Conservation (phyloP, 345 rosid genomes). For the Aquilaria malaccensis region DNA sequence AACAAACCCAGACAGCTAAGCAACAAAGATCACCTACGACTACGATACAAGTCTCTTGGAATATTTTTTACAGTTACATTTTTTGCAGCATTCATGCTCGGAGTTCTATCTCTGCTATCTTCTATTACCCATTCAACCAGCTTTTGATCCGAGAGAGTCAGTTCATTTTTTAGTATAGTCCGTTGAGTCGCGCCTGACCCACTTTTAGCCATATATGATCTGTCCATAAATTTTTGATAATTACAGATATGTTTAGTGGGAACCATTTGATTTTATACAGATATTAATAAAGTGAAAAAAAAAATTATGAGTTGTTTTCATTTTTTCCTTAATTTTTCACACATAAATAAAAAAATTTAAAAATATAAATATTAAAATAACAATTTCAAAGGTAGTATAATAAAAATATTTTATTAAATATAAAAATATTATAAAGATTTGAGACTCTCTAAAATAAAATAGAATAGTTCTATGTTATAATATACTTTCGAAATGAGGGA, state of each 20-base stretch:
- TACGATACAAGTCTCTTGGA: no score
- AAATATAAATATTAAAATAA: background rate
- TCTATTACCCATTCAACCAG: background rate
- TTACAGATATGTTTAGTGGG: background rate
- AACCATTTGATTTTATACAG: no score
- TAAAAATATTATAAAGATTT: no score
- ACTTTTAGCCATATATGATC: background rate
- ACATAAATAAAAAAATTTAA: no score
- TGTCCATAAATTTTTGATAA: background rate
- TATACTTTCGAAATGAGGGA: no score
- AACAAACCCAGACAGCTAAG: constrained; percentile 16
- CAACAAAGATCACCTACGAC: background rate
- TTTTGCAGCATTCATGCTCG: background rate
- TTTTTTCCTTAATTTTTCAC: background rate
- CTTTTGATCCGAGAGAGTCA: background rate
- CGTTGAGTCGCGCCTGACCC: no score
- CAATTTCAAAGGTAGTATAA: no score
- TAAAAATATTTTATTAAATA: no score
- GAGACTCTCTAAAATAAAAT: no score
- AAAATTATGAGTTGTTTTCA: constrained; percentile 2
- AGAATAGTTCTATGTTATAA: no score
- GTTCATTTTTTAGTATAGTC: no score
- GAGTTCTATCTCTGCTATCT: background rate
- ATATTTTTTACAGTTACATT: background rate
- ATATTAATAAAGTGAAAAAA: background rate